Conservation (phyloP, 768 basidiomycete genomes). For the Kwoniella sp. region DNA sequence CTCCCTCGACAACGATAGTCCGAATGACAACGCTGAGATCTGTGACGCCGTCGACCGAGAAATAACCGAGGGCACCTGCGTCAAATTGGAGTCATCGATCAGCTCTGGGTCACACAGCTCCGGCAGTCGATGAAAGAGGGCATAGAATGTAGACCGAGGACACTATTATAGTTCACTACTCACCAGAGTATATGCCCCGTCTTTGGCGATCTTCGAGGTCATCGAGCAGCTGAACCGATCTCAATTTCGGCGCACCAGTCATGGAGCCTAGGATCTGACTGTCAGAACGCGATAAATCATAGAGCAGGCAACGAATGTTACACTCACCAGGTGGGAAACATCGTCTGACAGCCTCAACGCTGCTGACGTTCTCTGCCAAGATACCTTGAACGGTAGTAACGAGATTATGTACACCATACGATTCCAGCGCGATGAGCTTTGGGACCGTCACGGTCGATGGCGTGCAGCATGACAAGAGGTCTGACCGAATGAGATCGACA, state of each 20-base stretch:
- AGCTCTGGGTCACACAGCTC: neutral
- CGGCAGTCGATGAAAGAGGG: too few species aligned
- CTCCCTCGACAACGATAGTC: slow-evolving; percentile 66
- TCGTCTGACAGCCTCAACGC: slow-evolving; percentile 75
- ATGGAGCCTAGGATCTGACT: slow-evolving; percentile 70
- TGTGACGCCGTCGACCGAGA: slow-evolving; percentile 81
- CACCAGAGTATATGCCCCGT: slow-evolving; percentile 75
- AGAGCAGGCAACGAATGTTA: neutral
- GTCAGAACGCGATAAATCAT: slow-evolving; percentile 1
- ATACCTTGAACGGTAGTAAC: slow-evolving; percentile 89
- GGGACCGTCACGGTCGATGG: slow-evolving; percentile 79
- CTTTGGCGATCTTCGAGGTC: slow-evolving; percentile 68
- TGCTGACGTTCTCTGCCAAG: slow-evolving; percentile 59
- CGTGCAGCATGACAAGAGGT: slow-evolving; percentile 74
- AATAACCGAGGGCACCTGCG: slow-evolving; percentile 83
- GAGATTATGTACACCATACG: slow-evolving; percentile 93
- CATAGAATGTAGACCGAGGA: too few species aligned
- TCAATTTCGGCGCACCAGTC: slow-evolving; percentile 96
- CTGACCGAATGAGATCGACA: slow-evolving; percentile 91
- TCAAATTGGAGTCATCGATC: neutral
- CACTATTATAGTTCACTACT: slow-evolving; percentile 8
- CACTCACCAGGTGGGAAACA: slow-evolving; percentile 81
- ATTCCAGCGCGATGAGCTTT: slow-evolving; percentile 84
- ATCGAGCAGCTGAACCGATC: slow-evolving; percentile 86
- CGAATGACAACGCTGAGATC: slow-evolving; percentile 95